phyloP scores from a whole-genome alignment of 2,329 filamentous ascomycete genomes.

The Mariannaea sp. region DNA sequence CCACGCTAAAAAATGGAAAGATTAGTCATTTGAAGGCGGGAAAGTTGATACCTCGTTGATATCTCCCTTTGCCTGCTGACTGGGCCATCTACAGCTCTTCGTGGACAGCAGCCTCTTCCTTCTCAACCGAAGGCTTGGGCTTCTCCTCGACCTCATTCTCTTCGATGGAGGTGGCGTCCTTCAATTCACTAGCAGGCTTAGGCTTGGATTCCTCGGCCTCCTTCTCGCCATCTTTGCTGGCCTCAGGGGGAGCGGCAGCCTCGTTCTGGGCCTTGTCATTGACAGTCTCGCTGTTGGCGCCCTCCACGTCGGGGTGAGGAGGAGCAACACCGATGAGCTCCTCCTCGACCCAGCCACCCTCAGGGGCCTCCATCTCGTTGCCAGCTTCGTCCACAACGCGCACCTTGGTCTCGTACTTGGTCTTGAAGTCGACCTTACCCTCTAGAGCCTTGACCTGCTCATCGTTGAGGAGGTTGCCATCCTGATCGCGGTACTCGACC shows the following conservation, averaged over 20 bases:
- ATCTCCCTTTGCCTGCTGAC: too few species aligned
- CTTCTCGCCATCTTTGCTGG: slow-evolving; percentile 63
- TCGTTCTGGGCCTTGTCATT: slow-evolving; percentile 45
- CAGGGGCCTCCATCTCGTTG: slow-evolving; percentile 67
- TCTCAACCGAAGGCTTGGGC: slow-evolving; percentile 66
- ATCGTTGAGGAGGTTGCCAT: slow-evolving; percentile 84
- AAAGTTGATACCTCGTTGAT: neutral
- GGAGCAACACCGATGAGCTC: slow-evolving; percentile 54
- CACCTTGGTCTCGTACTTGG: slow-evolving; percentile 92
- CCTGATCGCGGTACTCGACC: slow-evolving; percentile 92
- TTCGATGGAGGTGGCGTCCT: slow-evolving; percentile 55
- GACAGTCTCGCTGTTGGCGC: slow-evolving; percentile 63
- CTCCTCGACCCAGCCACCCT: slow-evolving; percentile 46
- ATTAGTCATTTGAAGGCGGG: neutral
- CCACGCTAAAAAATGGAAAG: slow-evolving; percentile 4
- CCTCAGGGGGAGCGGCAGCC: slow-evolving; percentile 48
- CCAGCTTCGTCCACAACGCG: slow-evolving; percentile 79
- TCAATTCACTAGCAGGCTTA: slow-evolving; percentile 67
- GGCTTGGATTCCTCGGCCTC: slow-evolving; percentile 59
- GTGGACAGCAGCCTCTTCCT: slow-evolving; percentile 50
- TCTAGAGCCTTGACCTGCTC: slow-evolving; percentile 83
- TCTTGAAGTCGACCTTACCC: slow-evolving; percentile 95
- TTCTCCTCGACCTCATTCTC: slow-evolving; percentile 48
- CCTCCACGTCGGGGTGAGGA: slow-evolving; percentile 65
- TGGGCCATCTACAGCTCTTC: slow-evolving; percentile 17